phyloP scores from a whole-genome alignment of 768 basidiomycete species.

The Amanita fuliginea region DNA sequence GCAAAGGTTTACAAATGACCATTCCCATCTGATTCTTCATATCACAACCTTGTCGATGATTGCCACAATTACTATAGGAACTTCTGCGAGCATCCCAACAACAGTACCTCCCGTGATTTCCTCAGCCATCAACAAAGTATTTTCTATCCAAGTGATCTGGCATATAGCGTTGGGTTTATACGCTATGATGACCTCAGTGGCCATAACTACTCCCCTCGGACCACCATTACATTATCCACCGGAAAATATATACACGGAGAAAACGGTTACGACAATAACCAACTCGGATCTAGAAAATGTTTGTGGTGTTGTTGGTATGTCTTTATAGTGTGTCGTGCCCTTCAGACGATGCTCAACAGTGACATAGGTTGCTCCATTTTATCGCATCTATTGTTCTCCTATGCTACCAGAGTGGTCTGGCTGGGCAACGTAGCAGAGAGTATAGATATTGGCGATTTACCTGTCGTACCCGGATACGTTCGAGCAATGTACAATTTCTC shows the following conservation, averaged over 20 bases:
- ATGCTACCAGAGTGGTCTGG: conserved; percentile 81
- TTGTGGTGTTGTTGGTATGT: conserved; percentile 44
- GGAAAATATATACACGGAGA: conserved; percentile 65
- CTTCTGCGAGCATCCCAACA: conserved; percentile 47
- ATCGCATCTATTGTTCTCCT: conserved; percentile 69
- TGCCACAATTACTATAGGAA: conserved; percentile 31
- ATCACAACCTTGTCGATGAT: conserved; percentile 43
- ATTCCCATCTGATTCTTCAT: conserved; percentile 48
- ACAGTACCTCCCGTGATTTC: conserved; percentile 22
- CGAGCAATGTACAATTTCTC: conserved; percentile 54
- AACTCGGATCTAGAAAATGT: conserved; percentile 69
- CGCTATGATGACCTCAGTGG: conserved; percentile 24
- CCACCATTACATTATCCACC: conserved; percentile 67
- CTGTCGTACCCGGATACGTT: conserved; percentile 67
- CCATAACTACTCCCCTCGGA: conserved; percentile 55
- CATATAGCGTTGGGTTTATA: conserved; percentile 42
- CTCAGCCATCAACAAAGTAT: conserved; percentile 11
- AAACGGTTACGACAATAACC: conserved; percentile 46
- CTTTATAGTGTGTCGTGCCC: not conserved
- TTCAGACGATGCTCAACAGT: not conserved
- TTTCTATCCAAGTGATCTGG: conserved; percentile 30
- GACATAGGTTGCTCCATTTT: conserved; percentile 41
- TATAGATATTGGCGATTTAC: conserved; percentile 82
- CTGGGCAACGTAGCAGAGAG: conserved; percentile 65
- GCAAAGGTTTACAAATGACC: conserved; percentile 25